phyloP scores from a whole-genome alignment of 139 green algal species.

The Gonium pectorale region DNA sequence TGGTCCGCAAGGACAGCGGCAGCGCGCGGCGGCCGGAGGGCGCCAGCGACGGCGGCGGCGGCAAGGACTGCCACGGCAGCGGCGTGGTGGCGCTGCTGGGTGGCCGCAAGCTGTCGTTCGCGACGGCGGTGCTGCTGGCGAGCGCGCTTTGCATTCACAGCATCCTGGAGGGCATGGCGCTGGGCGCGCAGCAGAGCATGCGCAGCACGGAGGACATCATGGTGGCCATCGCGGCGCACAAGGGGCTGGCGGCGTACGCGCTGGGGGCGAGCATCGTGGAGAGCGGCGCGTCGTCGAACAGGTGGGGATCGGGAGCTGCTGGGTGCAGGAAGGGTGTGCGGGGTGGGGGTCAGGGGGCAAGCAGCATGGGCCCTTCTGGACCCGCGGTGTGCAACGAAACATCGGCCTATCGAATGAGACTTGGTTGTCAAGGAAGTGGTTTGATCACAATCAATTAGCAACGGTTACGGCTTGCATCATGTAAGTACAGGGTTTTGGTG shows the following conservation, averaged over 20 bases:
- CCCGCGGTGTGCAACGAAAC: too few relatives aligned
- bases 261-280: slow-evolving; percentile 83
- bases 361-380: too few relatives aligned
- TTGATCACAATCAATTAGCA: too few relatives aligned
- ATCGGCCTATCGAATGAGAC: too few relatives aligned
- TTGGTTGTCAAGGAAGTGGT: too few relatives aligned
- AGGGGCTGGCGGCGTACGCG: slow-evolving; percentile 84
- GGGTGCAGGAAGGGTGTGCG: not conserved
- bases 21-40: not conserved
- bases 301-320: not conserved
- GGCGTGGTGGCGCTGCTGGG: slow-evolving; percentile 49
- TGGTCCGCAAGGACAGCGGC: not conserved
- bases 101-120: slow-evolving; percentile 65
- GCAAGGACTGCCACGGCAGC: slow-evolving; percentile 14
- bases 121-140: slow-evolving; percentile 81
- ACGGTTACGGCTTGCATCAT: too few relatives aligned
- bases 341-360: too few relatives aligned
- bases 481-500: too few relatives aligned
- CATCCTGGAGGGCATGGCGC: slow-evolving; percentile 83
- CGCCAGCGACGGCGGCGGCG: not conserved
- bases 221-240: slow-evolving; percentile 76
- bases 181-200: slow-evolving; percentile 80
- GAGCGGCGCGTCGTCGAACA: slow-evolving; percentile 36
- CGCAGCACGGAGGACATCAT: slow-evolving; percentile 82
- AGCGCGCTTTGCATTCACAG: slow-evolving; percentile 84